Evolutionary conservation across 768 basidiomycete genomes (phyloP).

Genomic region (Kwoniella pini): DNA sequence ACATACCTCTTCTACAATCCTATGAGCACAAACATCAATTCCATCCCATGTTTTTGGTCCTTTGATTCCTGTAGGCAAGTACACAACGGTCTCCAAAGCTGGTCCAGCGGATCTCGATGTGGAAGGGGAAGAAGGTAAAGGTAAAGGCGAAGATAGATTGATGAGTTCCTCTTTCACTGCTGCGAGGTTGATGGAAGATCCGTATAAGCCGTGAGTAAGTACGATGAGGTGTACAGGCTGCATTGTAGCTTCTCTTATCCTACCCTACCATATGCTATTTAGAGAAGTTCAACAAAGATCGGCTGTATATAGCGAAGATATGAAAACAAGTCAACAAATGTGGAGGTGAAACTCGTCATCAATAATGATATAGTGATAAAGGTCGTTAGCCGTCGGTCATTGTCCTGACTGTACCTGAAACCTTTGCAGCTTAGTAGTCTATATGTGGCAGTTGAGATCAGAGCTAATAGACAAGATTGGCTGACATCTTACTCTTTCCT

Average conservation of each 20-base stretch:
- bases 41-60: slow-evolving; percentile 50
- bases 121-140: too few relatives aligned
- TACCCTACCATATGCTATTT: neutral
- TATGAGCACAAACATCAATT: slow-evolving; percentile 48
- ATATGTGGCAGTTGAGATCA: too few relatives aligned
- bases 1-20: slow-evolving; percentile 40
- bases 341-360: too few relatives aligned
- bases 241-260: neutral
- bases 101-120: neutral
- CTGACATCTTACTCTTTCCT: too few relatives aligned
- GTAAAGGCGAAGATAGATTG: neutral
- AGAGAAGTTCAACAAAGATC: neutral
- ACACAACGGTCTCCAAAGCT: slow-evolving; percentile 20
- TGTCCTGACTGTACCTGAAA: too few relatives aligned
- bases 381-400: too few relatives aligned
- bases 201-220: slow-evolving; percentile 51
- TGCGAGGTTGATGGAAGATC: slow-evolving; percentile 33
- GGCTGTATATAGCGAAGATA: neutral
- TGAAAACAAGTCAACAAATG: too few relatives aligned
- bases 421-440: too few relatives aligned
- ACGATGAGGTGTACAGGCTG: slow-evolving; percentile 42
- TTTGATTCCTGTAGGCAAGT: slow-evolving; percentile 23
- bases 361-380: too few relatives aligned
- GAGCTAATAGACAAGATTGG: too few relatives aligned
- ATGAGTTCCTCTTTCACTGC: slow-evolving; percentile 33